These are phyloP conservation scores for Coniophora puteana DNA, from an alignment of 1,284 basidiomycete genomes.

Conservation along the genomic window DNA sequence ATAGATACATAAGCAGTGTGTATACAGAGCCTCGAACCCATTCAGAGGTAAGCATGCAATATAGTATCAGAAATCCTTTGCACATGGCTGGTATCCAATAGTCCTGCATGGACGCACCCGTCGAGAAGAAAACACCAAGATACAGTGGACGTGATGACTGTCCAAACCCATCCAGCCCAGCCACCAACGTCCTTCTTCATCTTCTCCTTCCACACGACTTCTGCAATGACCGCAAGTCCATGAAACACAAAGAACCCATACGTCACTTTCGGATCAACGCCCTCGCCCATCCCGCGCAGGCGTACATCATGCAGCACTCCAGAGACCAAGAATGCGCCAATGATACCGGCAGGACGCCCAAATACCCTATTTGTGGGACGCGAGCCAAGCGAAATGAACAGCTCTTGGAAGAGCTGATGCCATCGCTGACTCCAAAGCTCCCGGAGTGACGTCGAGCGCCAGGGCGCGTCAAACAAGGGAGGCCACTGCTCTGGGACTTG, in stretches of 20 bases:
- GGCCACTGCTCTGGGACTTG: conserved; percentile 35
- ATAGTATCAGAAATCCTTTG: too few species aligned
- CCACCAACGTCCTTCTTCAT: too few species aligned
- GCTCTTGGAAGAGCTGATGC: conserved; percentile 36
- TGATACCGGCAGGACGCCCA: conserved; percentile 40
- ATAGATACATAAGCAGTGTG: too few species aligned
- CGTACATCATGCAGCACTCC: conserved; percentile 50
- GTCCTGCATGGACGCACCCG: conserved; percentile 43
- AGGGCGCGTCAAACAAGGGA: conserved; percentile 33
- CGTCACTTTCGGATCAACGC: conserved; percentile 39
- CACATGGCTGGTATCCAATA: too few species aligned
- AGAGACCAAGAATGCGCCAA: conserved; percentile 53
- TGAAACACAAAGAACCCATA: conserved; percentile 52
- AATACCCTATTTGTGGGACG: too few species aligned
- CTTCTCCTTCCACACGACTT: conserved; percentile 34
- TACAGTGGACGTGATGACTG: conserved; percentile 37
- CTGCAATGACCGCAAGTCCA: conserved; percentile 44
- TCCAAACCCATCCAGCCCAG: conserved; percentile 46
- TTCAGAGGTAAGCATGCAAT: too few species aligned
- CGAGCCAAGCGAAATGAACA: conserved; percentile 30
- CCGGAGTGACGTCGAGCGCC: conserved; percentile 29
- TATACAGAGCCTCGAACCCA: too few species aligned
- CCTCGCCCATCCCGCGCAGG: conserved; percentile 47
- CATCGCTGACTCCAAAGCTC: conserved; percentile 41
- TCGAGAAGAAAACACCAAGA: conserved; percentile 47